phyloP scores from a whole-genome alignment of 1,139 yeast species.

The Hanseniaspora gamundiae region DNA sequence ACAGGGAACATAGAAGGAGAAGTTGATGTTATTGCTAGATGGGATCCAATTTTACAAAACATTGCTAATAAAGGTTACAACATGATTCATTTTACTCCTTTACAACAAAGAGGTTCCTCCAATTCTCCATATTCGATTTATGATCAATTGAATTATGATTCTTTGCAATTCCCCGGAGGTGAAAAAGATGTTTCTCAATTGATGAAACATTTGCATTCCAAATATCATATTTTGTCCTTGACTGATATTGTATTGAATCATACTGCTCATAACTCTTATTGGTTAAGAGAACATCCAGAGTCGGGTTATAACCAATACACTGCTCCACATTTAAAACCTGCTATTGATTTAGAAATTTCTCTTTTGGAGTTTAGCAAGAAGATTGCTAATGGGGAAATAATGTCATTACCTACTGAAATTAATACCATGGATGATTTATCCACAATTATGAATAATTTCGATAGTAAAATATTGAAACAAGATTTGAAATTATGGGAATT shows the following conservation, averaged over 20 bases:
- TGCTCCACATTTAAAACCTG: constrained; percentile 79
- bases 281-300: constrained; percentile 82
- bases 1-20: too few relatives aligned
- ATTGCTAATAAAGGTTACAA: constrained; percentile 73
- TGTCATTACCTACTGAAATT: constrained; percentile 50
- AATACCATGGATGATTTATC: constrained; percentile 41
- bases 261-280: constrained; percentile 78
- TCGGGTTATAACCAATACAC: constrained; percentile 78
- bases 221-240: constrained; percentile 56
- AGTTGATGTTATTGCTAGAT: constrained; percentile 26
- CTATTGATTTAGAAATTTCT: constrained; percentile 68
- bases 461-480: constrained; percentile 46
- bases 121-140: constrained; percentile 86
- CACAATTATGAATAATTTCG: constrained; percentile 51
- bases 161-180: constrained; percentile 41
- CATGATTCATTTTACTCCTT: constrained; percentile 92
- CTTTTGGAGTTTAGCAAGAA: constrained; percentile 50
- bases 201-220: constrained; percentile 37
- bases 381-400: constrained; percentile 32
- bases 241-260: constrained; percentile 94
- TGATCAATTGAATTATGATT: constrained; percentile 75
- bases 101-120: constrained; percentile 78
- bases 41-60: constrained; percentile 55
- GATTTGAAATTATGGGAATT: constrained; percentile 74
- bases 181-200: constrained; percentile 33